Conservation (phyloP, 1,284 basidiomycete species). For the Irpex lacteus region DNA sequence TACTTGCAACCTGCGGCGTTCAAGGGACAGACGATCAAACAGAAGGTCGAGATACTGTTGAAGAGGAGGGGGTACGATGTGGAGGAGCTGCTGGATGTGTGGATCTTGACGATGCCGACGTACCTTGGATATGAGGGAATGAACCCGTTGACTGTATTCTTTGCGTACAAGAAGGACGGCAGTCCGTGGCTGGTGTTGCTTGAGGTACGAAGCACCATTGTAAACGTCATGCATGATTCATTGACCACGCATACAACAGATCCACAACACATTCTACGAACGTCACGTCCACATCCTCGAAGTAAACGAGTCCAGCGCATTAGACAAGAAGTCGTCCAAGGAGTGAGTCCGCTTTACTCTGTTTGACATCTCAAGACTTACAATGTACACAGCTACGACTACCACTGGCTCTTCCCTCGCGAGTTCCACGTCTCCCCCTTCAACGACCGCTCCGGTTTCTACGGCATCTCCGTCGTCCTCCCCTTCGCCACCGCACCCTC, state of each 20-base stretch:
- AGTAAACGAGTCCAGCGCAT: slow-evolving; percentile 27
- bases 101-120: slow-evolving; percentile 77
- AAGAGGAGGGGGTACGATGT: slow-evolving; percentile 28
- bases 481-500: slow-evolving; percentile 39
- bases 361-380: neutral
- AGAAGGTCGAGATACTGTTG: slow-evolving; percentile 40
- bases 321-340: slow-evolving; percentile 37
- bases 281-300: slow-evolving; percentile 61
- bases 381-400: slow-evolving; percentile 37
- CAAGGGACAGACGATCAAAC: slow-evolving; percentile 28
- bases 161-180: slow-evolving; percentile 47
- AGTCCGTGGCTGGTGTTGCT: slow-evolving; percentile 52
- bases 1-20: slow-evolving; percentile 41
- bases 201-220: slow-evolving; percentile 38
- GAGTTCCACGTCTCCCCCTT: slow-evolving; percentile 82
- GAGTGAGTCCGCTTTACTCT: slow-evolving; percentile 34
- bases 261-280: slow-evolving; percentile 81
- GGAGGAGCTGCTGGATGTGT: slow-evolving; percentile 44
- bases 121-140: slow-evolving; percentile 70
- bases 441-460: slow-evolving; percentile 73
- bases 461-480: slow-evolving; percentile 48
- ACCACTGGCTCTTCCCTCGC: slow-evolving; percentile 71
- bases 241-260: slow-evolving; percentile 33
- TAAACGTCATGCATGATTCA: neutral
- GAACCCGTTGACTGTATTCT: slow-evolving; percentile 76